These are phyloP conservation scores for Aspergillus sergii DNA, from an alignment of 2,329 filamentous ascomycete species.

Conservation along the genomic window DNA sequence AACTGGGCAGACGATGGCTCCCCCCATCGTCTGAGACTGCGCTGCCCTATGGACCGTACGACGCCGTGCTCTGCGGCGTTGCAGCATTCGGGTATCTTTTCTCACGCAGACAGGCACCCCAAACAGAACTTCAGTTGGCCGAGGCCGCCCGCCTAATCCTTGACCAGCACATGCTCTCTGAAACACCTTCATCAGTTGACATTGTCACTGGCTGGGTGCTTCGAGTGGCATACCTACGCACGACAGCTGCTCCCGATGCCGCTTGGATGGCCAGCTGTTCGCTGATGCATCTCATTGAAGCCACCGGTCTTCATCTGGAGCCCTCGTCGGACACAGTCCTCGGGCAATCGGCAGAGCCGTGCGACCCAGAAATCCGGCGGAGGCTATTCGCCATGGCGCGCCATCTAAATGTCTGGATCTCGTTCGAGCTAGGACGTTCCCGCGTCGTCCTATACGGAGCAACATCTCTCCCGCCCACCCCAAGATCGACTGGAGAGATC, in stretches of 20 bases:
- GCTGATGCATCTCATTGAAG: slow-evolving; percentile 61
- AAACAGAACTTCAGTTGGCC: slow-evolving; percentile 50
- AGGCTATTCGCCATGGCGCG: slow-evolving; percentile 56
- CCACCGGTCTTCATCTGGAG: slow-evolving; percentile 45
- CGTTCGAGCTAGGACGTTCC: slow-evolving; percentile 60
- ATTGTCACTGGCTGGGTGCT: slow-evolving; percentile 52
- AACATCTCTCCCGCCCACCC: slow-evolving; percentile 44
- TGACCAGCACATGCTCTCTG: slow-evolving; percentile 41
- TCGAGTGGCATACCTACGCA: slow-evolving; percentile 56
- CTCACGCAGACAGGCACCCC: slow-evolving; percentile 46
- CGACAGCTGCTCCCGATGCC: slow-evolving; percentile 56
- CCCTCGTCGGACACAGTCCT: slow-evolving; percentile 20
- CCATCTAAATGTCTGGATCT: slow-evolving; percentile 62
- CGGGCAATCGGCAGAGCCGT: slow-evolving; percentile 16
- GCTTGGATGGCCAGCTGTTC: slow-evolving; percentile 60
- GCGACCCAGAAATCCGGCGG: slow-evolving; percentile 42
- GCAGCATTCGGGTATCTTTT: slow-evolving; percentile 58
- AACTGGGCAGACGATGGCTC: slow-evolving; percentile 35
- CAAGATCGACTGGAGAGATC: slow-evolving; percentile 50
- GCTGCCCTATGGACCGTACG: slow-evolving; percentile 37
- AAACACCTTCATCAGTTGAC: slow-evolving; percentile 31
- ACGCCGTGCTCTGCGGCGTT: slow-evolving; percentile 57
- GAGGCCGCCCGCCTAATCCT: slow-evolving; percentile 51
- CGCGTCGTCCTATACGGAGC: slow-evolving; percentile 54
- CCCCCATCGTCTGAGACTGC: slow-evolving; percentile 19